Conservation (phyloP, 208 protist genomes). For the Leishmania amazonensis region DNA sequence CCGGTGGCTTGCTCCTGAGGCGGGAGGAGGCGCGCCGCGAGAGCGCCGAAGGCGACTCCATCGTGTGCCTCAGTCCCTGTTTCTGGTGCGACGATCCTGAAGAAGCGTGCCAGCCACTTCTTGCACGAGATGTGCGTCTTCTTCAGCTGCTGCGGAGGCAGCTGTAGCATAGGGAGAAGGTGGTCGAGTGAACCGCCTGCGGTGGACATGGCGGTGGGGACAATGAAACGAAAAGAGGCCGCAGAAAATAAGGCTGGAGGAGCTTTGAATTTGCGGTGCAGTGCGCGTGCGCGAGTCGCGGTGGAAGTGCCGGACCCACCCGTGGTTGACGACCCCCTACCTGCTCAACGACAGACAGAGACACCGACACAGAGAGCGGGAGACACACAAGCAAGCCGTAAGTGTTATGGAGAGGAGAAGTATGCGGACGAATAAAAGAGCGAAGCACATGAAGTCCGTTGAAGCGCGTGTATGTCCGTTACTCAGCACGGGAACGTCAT, state of each 20-base stretch:
- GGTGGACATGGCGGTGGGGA: background rate
- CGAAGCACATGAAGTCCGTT: background rate
- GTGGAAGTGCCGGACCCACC: background rate
- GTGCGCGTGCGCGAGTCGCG: background rate
- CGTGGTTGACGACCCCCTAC: background rate
- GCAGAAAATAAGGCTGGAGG: no score
- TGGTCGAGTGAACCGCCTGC: background rate
- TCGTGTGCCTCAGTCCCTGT: background rate
- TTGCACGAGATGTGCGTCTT: slow-evolving; percentile 19
- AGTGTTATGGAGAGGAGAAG: background rate
- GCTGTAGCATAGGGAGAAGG: slow-evolving; percentile 6
- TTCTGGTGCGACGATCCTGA: background rate
- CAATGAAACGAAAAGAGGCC: no score
- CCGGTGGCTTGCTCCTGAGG: slow-evolving; percentile 21
- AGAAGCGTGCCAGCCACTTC: slow-evolving; percentile 29
- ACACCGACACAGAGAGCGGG: background rate
- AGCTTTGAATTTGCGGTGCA: background rate
- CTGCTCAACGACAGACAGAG: background rate
- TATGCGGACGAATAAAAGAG: background rate
- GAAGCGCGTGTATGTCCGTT: background rate
- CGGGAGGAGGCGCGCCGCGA: background rate
- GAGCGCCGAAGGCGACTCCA: background rate
- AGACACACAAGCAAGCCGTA: background rate
- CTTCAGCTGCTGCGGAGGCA: slow-evolving; percentile 28
- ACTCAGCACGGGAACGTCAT: background rate